Evolutionary conservation across 2,329 filamentous ascomycete genomes (phyloP), one percentile per base, ranked within the genome.

Genomic region (Ophiostoma australiae): DNA sequence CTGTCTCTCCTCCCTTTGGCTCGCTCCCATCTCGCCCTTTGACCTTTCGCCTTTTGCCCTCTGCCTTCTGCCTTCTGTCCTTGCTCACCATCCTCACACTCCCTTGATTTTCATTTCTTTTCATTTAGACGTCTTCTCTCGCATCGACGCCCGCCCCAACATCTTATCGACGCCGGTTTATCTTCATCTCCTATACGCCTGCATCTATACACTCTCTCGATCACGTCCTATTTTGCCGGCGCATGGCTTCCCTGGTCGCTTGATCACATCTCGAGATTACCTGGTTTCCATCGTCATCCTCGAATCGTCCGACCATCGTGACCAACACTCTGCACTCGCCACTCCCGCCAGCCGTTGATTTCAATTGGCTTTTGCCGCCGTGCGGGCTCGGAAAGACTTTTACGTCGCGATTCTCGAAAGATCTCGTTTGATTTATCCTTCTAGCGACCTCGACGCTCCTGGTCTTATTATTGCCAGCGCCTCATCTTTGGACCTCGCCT

Each of bases 251-350:
- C 20, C 35, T 66, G 8, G 35, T 39, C 35, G 20, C 20, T 15
- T 39, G 10, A n/a, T 66, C 63, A 20, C 63, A 20, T 33, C 33
- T 39, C 35, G 37, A 35, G 63, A 39, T 39, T 41, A n/a, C 20
- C 27, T 35, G 31, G 31, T n/a, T 35, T n/a, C 33, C 61, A 65
- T 65, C 61, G 61, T 35, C 61, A 37, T 39, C 10, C 10, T 41
- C 63, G 63, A 39, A 39, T 66, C 63, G 35, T 20, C 35, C 63
- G 63, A 66, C 63, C 35, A 66, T 39, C 63, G 63, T 66, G 63
- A 66, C 63, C 63, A n/a, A 4, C 63, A 6, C 17, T 39, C 63
- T 33, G 27, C 4, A 20, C 58, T 8, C 58, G 23, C 27, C 58
- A 63, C 58, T 15, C 58, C 27, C 58, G 58, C 58, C 27, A 20